Conservation (phyloP, 2,329 filamentous ascomycete species). For the Diaporthe sp. region DNA sequence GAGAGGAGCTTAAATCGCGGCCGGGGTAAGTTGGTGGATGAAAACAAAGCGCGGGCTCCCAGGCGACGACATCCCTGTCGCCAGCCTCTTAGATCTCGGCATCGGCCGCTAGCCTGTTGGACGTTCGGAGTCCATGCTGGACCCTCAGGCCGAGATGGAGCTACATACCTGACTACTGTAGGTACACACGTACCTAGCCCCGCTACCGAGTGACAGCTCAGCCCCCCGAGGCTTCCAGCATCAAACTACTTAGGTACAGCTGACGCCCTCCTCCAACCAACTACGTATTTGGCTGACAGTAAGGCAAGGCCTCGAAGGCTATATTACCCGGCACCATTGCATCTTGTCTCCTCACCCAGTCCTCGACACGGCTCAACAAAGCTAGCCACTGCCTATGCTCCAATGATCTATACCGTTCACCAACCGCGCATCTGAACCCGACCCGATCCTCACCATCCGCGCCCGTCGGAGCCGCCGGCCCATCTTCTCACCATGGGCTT, state of each 20-base stretch:
- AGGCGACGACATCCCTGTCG: conserved; percentile 31
- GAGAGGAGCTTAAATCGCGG: conserved; percentile 5
- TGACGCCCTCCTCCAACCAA: conserved; percentile 6
- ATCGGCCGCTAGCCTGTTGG: conserved; percentile 24
- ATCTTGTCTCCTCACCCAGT: not conserved
- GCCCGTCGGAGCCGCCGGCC: conserved; percentile 22
- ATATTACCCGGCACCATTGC: not conserved
- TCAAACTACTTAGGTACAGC: not conserved
- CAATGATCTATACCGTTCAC: not conserved
- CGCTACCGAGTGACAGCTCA: conserved; percentile 22
- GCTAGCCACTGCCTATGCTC: not conserved
- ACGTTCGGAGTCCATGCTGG: not conserved
- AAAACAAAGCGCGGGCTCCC: conserved; percentile 32
- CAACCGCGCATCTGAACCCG: not conserved
- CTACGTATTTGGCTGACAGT: conserved; percentile 20
- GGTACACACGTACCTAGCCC: conserved; percentile 12
- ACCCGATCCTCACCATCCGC: not conserved
- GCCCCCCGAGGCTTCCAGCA: conserved; percentile 18
- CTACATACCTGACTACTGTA: conserved; percentile 16
- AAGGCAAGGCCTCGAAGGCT: not conserved
- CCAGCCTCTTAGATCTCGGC: conserved; percentile 22
- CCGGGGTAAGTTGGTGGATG: conserved; percentile 13
- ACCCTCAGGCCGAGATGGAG: conserved; percentile 1
- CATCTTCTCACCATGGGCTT: conserved; percentile 30
- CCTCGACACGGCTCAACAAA: not conserved